Evolutionary conservation across 2,329 filamentous ascomycete genomes (phyloP).

Genomic region (Tolypocladium tropicale): DNA sequence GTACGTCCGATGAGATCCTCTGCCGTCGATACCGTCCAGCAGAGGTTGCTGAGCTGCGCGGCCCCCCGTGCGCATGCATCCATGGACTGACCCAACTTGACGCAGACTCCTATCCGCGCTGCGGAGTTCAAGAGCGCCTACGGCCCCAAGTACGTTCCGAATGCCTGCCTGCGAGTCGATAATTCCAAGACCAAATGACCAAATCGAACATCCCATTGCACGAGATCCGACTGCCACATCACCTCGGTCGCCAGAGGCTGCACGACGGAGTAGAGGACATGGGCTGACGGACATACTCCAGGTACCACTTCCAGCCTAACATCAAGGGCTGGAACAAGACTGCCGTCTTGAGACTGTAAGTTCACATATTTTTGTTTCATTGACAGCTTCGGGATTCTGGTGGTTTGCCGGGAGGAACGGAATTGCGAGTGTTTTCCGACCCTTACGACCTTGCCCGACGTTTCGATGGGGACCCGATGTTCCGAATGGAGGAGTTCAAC

Average conservation of each 20-base stretch:
- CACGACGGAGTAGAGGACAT: background rate
- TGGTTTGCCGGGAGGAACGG: background rate
- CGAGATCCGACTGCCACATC: background rate
- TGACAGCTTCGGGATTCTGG: background rate
- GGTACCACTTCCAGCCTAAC: conserved; percentile 50
- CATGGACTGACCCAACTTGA: conserved; percentile 19
- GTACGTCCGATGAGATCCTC: conserved; percentile 16
- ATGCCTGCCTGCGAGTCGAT: background rate
- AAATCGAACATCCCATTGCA: background rate
- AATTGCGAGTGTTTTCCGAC: no score
- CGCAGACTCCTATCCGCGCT: conserved; percentile 36
- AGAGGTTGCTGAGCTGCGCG: background rate
- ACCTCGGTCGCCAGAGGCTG: no score
- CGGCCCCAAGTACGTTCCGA: conserved; percentile 51
- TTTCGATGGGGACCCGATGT: no score
- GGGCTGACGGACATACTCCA: conserved; percentile 23
- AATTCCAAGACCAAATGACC: background rate
- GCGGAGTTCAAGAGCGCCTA: conserved; percentile 50
- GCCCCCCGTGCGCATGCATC: background rate
- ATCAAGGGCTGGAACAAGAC: conserved; percentile 38
- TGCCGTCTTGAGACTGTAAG: conserved; percentile 40
- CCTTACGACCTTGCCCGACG: no score
- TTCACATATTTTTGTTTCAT: conserved; percentile 5
- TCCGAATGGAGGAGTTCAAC: background rate
- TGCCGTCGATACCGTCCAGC: background rate